Conservation (phyloP, 306 rosid genomes). For the Abrus precatorius region DNA sequence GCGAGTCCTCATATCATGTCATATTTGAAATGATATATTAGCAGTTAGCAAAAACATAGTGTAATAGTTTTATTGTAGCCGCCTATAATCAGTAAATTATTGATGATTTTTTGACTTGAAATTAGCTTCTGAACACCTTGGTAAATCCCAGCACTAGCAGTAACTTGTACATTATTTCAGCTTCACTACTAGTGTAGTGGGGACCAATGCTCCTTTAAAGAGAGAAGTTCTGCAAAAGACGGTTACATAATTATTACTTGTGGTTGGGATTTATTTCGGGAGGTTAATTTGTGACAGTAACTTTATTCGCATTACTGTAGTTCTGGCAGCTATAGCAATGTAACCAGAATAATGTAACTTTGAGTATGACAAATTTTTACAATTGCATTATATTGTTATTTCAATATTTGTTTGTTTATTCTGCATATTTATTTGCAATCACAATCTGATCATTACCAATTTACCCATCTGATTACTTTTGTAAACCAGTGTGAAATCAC, state of each 20-base stretch:
- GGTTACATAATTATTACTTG: not conserved
- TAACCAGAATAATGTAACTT: slow-evolving; percentile 23
- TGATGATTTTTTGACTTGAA: not conserved
- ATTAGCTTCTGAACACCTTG: not conserved
- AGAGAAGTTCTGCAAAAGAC: slow-evolving; percentile 17
- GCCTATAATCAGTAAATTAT: not conserved
- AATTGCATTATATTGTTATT: not conserved
- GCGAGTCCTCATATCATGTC: slow-evolving; percentile 7
- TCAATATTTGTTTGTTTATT: not conserved
- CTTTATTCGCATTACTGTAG: slow-evolving; percentile 1
- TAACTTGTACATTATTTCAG: not conserved
- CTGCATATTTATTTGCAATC: slow-evolving; percentile 2
- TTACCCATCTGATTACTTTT: not conserved
- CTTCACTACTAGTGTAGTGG: slow-evolving; percentile 4
- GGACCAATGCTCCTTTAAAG: slow-evolving; percentile 19
- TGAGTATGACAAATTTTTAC: slow-evolving; percentile 18
- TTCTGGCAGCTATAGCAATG: not conserved
- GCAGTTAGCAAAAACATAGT: not conserved
- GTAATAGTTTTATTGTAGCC: not conserved
- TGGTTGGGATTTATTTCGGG: slow-evolving; percentile 1
- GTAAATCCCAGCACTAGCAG: not conserved
- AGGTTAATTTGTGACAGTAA: slow-evolving; percentile 10
- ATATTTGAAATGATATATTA: slow-evolving; percentile 3
- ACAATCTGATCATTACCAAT: slow-evolving; percentile 13
- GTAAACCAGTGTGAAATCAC: slow-evolving; percentile 7